Conservation (phyloP, 2,329 filamentous ascomycete species). For the Pseudocercospora crystallina region DNA sequence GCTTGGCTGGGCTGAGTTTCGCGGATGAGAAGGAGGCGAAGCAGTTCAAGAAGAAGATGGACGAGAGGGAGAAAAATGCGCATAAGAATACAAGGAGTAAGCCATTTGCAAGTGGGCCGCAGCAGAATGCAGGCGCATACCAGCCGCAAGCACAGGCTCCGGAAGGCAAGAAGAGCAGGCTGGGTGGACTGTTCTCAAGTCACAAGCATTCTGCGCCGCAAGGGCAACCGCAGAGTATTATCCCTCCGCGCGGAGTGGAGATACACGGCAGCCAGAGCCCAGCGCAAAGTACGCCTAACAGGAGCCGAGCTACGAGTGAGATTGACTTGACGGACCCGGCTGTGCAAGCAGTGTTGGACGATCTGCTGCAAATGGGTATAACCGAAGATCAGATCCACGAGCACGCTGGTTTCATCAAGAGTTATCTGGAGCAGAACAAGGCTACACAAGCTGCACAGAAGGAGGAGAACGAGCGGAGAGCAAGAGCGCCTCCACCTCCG, state of each 20-base stretch:
- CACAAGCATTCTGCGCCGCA: conserved; percentile 33
- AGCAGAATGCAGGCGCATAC: conserved; percentile 17
- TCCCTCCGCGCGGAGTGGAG: conserved; percentile 46
- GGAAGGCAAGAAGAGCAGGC: conserved; percentile 20
- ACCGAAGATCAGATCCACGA: conserved; percentile 67
- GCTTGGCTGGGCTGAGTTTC: conserved; percentile 85
- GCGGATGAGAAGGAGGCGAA: conserved; percentile 96
- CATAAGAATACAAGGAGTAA: conserved; percentile 20
- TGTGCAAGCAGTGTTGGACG: conserved; percentile 61
- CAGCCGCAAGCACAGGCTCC: conserved; percentile 9
- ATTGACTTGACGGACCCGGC: conserved; percentile 64
- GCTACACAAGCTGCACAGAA: conserved; percentile 48
- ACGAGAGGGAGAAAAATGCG: conserved; percentile 38
- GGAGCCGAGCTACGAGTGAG: conserved; percentile 39
- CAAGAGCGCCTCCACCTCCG: conserved; percentile 62
- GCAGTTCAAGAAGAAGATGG: conserved; percentile 96
- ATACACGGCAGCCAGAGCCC: conserved; percentile 29
- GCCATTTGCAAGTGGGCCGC: conserved; percentile 28
- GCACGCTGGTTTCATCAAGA: conserved; percentile 67
- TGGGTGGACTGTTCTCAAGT: conserved; percentile 26
- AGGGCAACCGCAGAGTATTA: conserved; percentile 49
- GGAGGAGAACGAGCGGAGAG: conserved; percentile 49
- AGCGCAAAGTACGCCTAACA: conserved; percentile 33
- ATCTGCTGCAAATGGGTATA: conserved; percentile 64
- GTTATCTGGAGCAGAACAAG: conserved; percentile 65